These are phyloP conservation scores for Backusella australiensis DNA, from an alignment of 192 early-diverging fungal species.

Conservation along the genomic window DNA sequence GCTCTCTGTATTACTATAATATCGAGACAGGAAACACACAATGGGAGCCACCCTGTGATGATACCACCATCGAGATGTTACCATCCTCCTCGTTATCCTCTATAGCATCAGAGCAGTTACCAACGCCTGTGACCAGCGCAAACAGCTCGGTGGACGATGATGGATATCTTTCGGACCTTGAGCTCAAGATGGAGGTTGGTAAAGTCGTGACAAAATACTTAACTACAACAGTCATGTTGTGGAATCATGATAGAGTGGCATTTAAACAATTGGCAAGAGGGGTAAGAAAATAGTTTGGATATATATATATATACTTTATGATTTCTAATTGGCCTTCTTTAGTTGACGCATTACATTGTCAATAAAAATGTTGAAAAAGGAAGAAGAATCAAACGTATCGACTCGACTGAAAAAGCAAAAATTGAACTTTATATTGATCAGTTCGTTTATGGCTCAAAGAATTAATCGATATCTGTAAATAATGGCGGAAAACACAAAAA, in stretches of 20 bases:
- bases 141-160: not conserved
- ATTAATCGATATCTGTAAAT: too few relatives aligned
- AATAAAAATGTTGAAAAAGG: not conserved
- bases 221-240: constrained; percentile 42
- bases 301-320: too few relatives aligned
- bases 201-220: constrained; percentile 29
- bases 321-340: too few relatives aligned
- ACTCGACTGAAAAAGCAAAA: not conserved
- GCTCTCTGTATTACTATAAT: constrained; percentile 52
- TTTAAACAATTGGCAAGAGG: constrained; percentile 53
- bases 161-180: constrained; percentile 1
- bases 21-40: constrained; percentile 45
- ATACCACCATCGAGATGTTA: not conserved
- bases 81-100: not conserved
- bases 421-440: not conserved
- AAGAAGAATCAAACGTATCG: not conserved
- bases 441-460: not conserved
- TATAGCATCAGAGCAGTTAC: not conserved
- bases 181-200: constrained; percentile 31
- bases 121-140: constrained; percentile 7
- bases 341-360: not conserved
- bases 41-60: constrained; percentile 44
- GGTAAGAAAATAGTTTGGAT: constrained; percentile 15
- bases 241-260: constrained; percentile 38
- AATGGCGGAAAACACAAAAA: too few relatives aligned